A percentile compares a stretch with the other conserved stretches of the same genome.
phyloP scores from a whole-genome alignment of 179 eudicot genomes.

The Monotropa hypopitys region DNA sequence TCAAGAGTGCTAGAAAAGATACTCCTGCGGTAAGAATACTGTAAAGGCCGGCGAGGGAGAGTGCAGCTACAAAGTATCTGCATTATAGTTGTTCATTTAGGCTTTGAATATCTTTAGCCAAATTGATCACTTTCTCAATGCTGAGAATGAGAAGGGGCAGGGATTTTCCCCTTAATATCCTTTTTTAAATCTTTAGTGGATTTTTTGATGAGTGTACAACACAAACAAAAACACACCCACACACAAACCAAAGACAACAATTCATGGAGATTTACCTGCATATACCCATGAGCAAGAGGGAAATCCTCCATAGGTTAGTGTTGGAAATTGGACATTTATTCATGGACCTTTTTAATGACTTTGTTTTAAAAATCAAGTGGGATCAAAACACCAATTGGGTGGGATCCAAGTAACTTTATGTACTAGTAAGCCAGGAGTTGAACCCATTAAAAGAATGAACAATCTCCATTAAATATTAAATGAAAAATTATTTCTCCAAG shows the following conservation, averaged over 20 bases:
- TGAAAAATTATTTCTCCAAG: no score
- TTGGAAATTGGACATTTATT: no score
- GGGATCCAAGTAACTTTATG: no score
- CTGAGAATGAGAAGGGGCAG: not conserved
- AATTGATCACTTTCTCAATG: not conserved
- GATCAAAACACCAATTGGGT: no score
- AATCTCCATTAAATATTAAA: no score
- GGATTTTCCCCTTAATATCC: not conserved
- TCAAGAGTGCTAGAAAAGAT: slow-evolving; percentile 23
- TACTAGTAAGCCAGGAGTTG: no score
- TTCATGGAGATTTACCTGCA: not conserved
- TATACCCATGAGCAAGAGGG: no score
- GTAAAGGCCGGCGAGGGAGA: slow-evolving; percentile 45
- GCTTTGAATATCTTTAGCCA: not conserved
- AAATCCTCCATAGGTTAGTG: no score
- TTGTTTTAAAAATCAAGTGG: no score
- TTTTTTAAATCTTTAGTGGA: not conserved
- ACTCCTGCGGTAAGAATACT: slow-evolving; percentile 31
- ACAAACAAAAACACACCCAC: not conserved
- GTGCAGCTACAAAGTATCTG: slow-evolving; percentile 59
- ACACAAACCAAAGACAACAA: not conserved
- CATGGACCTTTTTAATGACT: no score
- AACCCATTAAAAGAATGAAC: no score
- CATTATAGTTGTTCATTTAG: slow-evolving; percentile 19
- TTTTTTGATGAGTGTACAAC: not conserved